Conservation (phyloP, 495 filamentous ascomycete genomes). For the Daldinia childiae region DNA sequence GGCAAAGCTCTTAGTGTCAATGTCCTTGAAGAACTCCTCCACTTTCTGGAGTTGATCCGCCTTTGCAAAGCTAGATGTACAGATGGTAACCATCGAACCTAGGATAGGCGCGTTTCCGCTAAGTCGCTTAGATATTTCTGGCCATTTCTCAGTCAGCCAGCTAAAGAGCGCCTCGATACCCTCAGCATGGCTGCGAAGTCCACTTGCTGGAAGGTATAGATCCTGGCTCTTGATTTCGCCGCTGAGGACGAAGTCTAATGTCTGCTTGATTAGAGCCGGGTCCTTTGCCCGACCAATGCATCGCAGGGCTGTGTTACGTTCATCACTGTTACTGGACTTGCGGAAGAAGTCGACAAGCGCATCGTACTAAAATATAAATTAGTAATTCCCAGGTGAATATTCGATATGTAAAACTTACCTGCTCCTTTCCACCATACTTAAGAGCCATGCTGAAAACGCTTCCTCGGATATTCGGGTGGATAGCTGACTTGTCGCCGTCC, state of each 20-base stretch:
- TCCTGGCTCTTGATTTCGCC: conserved; percentile 95
- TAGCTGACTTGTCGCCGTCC: conserved; percentile 70
- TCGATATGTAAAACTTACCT: conserved; percentile 60
- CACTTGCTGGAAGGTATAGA: conserved; percentile 85
- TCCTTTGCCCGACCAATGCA: conserved; percentile 81
- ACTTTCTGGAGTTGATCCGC: conserved; percentile 78
- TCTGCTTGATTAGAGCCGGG: conserved; percentile 81
- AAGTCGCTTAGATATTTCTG: conserved; percentile 75
- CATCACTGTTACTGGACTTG: conserved; percentile 86
- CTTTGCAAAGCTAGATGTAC: conserved; percentile 81
- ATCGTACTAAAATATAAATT: conserved; percentile 67
- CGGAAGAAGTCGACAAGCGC: conserved; percentile 82
- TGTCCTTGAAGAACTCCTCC: conserved; percentile 79
- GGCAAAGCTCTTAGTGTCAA: conserved; percentile 80
- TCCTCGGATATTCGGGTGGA: conserved; percentile 77
- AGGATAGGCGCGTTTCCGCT: conserved; percentile 78
- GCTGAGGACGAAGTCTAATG: conserved; percentile 76
- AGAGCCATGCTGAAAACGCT: conserved; percentile 77
- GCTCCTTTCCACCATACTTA: conserved; percentile 75
- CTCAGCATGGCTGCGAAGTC: conserved; percentile 77
- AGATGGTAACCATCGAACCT: conserved; percentile 83
- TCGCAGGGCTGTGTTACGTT: conserved; percentile 94
- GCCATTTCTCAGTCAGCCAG: conserved; percentile 91
- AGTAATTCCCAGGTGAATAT: conserved; percentile 20
- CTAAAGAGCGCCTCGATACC: conserved; percentile 83